Evolutionary conservation across 225 moss, liverwort and hornwort species (phyloP), one percentile per base, ranked within the genome.

Genomic region (Marchantia polymorpha): DNA sequence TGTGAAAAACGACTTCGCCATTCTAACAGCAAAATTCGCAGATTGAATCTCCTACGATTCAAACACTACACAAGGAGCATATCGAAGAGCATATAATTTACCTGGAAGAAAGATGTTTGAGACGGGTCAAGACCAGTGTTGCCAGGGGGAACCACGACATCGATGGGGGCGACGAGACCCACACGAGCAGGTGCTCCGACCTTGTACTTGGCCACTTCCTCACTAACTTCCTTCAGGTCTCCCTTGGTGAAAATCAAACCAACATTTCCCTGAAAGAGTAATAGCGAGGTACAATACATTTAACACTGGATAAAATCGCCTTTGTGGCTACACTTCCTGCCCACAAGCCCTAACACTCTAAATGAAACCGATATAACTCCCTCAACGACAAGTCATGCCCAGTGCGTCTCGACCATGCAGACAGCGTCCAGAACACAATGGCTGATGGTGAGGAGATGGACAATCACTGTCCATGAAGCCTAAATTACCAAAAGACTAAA

Each of bases 171-270:
- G 0, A 97, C 89, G 2, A 97, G 82, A 23, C 96, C 96, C 69
- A 97, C 97, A 79, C 97, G 94, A 6, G 97, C 97, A n/a, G 97
- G 97, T 0, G 94, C 97, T 79, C 97, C 97, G 29, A 89, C 89
- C 83, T 94, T 93, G 83, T 97, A 97, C 88, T 97, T 97, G 0
- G 39, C 68, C 0, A 97, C 88, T 74, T 97, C 94, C 78, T 97
- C 97, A 17, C 91, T 85, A 0, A 97, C 97, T 73, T 97, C 97
- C 85, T 97, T 97, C 52, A 97, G 83, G 56, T 97, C 94, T 46
- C 94, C 94, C 82, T 94, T 97, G 20, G 97, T 97, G 79, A 94
- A 97, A 26, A 97, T 97, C 12, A 97, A 89, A 39, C 97, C 97
- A 0, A 94, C 97, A 27, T 97, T 97, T 0, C 97, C 97, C 96